Base-by-base conservation (phyloP, 768 basidiomycete genomes). In the Suillus fuscotomentosus region DNA sequence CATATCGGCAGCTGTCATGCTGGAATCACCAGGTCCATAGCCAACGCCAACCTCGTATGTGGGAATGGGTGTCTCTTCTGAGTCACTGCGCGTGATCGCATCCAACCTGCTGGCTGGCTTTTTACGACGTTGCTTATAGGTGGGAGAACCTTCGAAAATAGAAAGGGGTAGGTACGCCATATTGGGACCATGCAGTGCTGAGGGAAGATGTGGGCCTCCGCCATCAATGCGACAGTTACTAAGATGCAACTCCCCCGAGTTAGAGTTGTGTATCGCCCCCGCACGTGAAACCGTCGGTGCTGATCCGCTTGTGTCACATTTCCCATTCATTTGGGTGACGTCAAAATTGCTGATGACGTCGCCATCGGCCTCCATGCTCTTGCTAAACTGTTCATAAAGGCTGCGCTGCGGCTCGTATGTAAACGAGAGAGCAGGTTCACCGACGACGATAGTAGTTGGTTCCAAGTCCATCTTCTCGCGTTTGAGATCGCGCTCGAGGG, bases 401-500 rank as follows among this genome's bases (percentile, higher is more conserved):
- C 88, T 89, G 67, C 90, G 83, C 70, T 89, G 91, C 14, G 91
- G 85, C 73, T 97, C 94, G 76, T 95, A 97, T 36, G 85, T 86
- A 81, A 97, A 97, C 20, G 91, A 93, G 22, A 88, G 76, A 1
- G 94, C 95, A 13, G 95, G 95, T 76, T 97, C 95, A 62, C 93
- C 87, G 9, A 79, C 73, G 36, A 88, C 79, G 53, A 76, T 83
- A 2, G 95, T 97, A 2, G 96, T 97, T 1, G 95, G 85, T 72
- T 95, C 93, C 48, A 86, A 82, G 0, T 92, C 92, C 82, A 91
- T 90, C 78, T 95, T 97, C 77, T 97, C 96, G 39, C 96, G 87
- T 80, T 97, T 97, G 63, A 97, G 86, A 75, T 98, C 96, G 56
- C 96, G 90, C 75, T 98, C 96, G 56, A 98, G 86, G 22, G 96